phyloP scores from a whole-genome alignment of 768 basidiomycete species.

The Nevesoporus exiguus region DNA sequence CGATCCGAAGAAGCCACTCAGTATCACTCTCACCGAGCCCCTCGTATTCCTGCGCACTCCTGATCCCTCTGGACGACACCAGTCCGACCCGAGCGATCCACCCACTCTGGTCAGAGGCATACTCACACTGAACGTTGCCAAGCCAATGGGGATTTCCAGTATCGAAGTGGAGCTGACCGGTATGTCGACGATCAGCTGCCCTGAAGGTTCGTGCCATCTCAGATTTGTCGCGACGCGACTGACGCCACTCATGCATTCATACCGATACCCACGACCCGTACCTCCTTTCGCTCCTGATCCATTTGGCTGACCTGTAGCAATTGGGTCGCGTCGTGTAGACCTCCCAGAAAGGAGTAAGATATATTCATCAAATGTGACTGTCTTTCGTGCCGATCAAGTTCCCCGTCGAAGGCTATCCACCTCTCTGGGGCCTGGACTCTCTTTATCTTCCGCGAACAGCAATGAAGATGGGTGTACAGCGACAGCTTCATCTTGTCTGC shows the following conservation, averaged over 20 bases:
- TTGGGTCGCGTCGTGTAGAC: conserved; percentile 71
- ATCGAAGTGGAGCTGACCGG: conserved; percentile 82
- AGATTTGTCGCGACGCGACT: neutral
- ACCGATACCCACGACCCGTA: neutral
- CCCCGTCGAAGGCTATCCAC: conserved; percentile 26
- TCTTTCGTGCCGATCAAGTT: conserved; percentile 63
- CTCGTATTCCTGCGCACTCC: conserved; percentile 64
- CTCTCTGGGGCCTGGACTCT: conserved; percentile 24
- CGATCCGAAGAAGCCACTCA: conserved; percentile 41
- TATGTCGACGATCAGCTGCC: conserved; percentile 66
- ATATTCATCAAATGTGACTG: conserved; percentile 66
- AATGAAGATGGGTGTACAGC: conserved; percentile 1
- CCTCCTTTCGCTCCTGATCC: neutral
- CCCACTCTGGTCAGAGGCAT: conserved; percentile 65
- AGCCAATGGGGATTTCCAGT: conserved; percentile 81
- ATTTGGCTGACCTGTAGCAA: conserved; percentile 30
- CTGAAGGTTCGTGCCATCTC: conserved; percentile 64
- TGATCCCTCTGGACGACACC: conserved; percentile 42
- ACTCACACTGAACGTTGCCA: conserved; percentile 58
- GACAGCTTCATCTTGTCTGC: neutral
- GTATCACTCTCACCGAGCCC: conserved; percentile 68
- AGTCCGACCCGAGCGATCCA: conserved; percentile 41
- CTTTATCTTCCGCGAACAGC: conserved; percentile 1
- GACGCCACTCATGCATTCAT: neutral
- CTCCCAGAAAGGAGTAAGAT: conserved; percentile 71